Conservation (phyloP, 2,329 filamentous ascomycete genomes). For the Aspergillus clavatus region DNA sequence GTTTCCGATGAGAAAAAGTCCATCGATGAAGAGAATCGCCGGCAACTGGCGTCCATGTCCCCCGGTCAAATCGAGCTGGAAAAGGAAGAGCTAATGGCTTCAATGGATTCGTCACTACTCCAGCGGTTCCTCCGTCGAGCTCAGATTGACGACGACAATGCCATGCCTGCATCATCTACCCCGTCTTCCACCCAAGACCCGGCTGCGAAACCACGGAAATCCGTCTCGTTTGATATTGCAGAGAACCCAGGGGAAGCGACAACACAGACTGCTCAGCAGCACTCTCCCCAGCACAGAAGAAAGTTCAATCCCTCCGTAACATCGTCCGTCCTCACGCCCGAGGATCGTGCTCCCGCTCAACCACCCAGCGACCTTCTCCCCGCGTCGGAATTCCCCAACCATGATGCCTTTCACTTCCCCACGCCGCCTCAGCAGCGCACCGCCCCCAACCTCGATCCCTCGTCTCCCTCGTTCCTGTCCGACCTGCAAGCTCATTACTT, state of each 20-base stretch:
- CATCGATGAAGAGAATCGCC: conserved; percentile 79
- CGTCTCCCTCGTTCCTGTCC: conserved; percentile 74
- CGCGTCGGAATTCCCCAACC: conserved; percentile 35
- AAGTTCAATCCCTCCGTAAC: conserved; percentile 4
- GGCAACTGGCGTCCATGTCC: conserved; percentile 72
- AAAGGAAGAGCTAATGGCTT: conserved; percentile 71
- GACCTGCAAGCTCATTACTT: conserved; percentile 92
- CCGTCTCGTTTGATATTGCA: conserved; percentile 26
- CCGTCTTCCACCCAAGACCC: background rate
- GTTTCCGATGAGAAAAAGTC: conserved; percentile 55
- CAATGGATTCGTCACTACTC: conserved; percentile 69
- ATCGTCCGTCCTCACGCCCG: conserved; percentile 14
- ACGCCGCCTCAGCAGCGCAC: conserved; percentile 42
- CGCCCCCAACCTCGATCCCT: conserved; percentile 72
- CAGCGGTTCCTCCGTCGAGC: conserved; percentile 71
- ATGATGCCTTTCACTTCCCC: conserved; percentile 41
- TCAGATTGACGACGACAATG: conserved; percentile 61
- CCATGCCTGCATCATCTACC: conserved; percentile 5
- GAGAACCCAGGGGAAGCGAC: conserved; percentile 10
- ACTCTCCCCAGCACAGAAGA: background rate
- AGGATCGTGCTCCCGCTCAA: conserved; percentile 33
- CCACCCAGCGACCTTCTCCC: conserved; percentile 37
- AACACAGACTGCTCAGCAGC: background rate
- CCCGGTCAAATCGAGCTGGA: conserved; percentile 75
- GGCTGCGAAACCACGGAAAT: conserved; percentile 23